These are phyloP conservation scores for Pascua guehoae DNA, from an alignment of 1,284 basidiomycete species.

Conservation along the genomic window DNA sequence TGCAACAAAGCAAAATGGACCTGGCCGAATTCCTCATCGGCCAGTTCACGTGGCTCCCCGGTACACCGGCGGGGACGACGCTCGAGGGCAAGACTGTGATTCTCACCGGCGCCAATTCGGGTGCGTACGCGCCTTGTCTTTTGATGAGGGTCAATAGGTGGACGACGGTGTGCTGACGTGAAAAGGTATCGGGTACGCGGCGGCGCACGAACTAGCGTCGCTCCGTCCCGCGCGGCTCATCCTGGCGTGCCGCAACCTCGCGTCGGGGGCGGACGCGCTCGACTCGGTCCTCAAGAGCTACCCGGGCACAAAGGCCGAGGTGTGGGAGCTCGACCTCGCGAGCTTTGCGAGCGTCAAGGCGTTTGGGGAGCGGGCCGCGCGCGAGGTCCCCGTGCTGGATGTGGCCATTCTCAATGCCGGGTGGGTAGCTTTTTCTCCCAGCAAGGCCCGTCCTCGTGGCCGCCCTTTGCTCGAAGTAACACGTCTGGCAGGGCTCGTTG, in stretches of 20 bases:
- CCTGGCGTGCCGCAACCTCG: constrained; percentile 19
- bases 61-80: neutral
- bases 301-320: constrained; percentile 10
- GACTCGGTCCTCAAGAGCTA: constrained; percentile 5
- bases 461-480: neutral
- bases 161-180: neutral
- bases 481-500: neutral
- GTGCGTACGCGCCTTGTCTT: constrained; percentile 4
- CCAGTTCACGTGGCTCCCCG: neutral
- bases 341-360: constrained; percentile 11
- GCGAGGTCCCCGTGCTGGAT: constrained; percentile 2
- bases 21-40: neutral
- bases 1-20: neutral
- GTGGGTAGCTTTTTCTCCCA: neutral
- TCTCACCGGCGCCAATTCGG: constrained; percentile 25
- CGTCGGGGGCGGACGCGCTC: constrained; percentile 7
- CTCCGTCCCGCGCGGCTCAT: constrained; percentile 17
- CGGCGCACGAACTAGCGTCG: constrained; percentile 13
- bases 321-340: constrained; percentile 19
- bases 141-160: neutral
- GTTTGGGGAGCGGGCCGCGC: constrained; percentile 1
- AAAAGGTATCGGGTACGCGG: constrained; percentile 21
- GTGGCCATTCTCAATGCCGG: constrained; percentile 15
- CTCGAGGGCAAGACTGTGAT: constrained; percentile 17
- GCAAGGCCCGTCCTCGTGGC: too few species aligned